Conservation (phyloP, 1,284 basidiomycete genomes). For the Peniophora sp. region DNA sequence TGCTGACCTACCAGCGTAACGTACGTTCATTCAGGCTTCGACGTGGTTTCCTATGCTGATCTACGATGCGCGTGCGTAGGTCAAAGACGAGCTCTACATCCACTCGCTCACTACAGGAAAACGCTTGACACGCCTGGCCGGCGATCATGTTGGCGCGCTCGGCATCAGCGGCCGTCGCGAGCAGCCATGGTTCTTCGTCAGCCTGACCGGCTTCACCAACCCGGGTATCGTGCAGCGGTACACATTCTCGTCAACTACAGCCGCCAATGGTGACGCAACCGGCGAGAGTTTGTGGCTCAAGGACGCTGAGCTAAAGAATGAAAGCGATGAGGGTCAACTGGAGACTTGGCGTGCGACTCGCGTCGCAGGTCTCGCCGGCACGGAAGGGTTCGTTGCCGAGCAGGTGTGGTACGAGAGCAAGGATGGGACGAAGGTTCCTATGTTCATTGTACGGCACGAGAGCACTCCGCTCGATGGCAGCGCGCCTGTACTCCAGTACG, state of each 20-base stretch:
- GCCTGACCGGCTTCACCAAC: constrained; percentile 64
- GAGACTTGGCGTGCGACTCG: constrained; percentile 55
- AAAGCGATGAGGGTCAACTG: constrained; percentile 35
- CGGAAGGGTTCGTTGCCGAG: constrained; percentile 64
- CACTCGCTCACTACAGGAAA: constrained; percentile 54
- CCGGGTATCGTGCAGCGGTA: constrained; percentile 48
- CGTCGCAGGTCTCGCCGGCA: constrained; percentile 53
- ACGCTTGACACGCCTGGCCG: constrained; percentile 48
- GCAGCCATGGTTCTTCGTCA: constrained; percentile 63
- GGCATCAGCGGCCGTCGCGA: constrained; percentile 45
- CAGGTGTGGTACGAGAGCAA: constrained; percentile 78
- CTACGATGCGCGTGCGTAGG: constrained; percentile 28
- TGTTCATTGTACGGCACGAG: constrained; percentile 82
- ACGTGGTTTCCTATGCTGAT: not conserved
- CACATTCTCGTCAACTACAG: too few species aligned
- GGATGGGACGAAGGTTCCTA: constrained; percentile 78
- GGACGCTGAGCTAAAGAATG: constrained; percentile 15
- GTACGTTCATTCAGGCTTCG: constrained; percentile 28
- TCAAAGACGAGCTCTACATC: constrained; percentile 78
- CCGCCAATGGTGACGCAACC: too few species aligned
- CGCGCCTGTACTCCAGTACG: constrained; percentile 76
- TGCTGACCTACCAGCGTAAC: constrained; percentile 67
- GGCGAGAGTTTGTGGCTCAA: too few species aligned
- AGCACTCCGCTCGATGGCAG: constrained; percentile 67
- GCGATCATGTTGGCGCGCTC: constrained; percentile 68